Conservation (phyloP, 805 yeast species). For the Candida yuanshanica region DNA sequence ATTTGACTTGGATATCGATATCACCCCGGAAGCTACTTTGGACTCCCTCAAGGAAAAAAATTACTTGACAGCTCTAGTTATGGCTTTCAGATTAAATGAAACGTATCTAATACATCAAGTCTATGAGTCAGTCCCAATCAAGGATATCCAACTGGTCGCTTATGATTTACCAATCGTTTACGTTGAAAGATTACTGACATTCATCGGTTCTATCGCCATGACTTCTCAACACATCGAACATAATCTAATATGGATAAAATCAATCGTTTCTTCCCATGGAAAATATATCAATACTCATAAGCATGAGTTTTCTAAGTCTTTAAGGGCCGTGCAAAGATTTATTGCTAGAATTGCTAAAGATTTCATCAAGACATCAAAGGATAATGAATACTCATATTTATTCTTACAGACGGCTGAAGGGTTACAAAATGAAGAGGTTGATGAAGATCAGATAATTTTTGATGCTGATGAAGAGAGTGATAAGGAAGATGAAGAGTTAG, state of each 20-base stretch:
- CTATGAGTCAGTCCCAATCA: conserved; percentile 66
- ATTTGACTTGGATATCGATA: conserved; percentile 86
- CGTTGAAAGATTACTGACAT: conserved; percentile 57
- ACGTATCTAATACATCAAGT: conserved; percentile 62
- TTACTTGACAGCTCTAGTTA: conserved; percentile 73
- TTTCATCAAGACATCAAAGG: conserved; percentile 47
- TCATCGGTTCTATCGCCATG: conserved; percentile 61
- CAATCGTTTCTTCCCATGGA: conserved; percentile 69
- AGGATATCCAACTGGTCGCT: conserved; percentile 62
- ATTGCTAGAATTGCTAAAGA: conserved; percentile 71
- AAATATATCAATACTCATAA: conserved; percentile 58
- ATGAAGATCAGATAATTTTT: conserved; percentile 10
- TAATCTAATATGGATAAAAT: conserved; percentile 74
- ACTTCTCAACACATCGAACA: conserved; percentile 83
- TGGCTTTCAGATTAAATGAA: conserved; percentile 93
- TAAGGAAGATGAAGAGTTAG: neutral
- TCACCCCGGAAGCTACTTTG: conserved; percentile 74
- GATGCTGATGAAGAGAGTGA: conserved; percentile 14
- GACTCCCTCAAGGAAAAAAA: conserved; percentile 50
- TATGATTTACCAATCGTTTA: conserved; percentile 75
- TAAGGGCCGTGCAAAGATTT: conserved; percentile 72
- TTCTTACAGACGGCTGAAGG: conserved; percentile 37
- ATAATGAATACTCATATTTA: conserved; percentile 47
- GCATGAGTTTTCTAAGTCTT: conserved; percentile 54
- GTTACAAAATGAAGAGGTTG: conserved; percentile 6